A percentile compares a stretch with the other conserved stretches of the same genome.
phyloP scores from a whole-genome alignment of 2,329 filamentous ascomycete genomes.

The Chalaropsis ovoidea region DNA sequence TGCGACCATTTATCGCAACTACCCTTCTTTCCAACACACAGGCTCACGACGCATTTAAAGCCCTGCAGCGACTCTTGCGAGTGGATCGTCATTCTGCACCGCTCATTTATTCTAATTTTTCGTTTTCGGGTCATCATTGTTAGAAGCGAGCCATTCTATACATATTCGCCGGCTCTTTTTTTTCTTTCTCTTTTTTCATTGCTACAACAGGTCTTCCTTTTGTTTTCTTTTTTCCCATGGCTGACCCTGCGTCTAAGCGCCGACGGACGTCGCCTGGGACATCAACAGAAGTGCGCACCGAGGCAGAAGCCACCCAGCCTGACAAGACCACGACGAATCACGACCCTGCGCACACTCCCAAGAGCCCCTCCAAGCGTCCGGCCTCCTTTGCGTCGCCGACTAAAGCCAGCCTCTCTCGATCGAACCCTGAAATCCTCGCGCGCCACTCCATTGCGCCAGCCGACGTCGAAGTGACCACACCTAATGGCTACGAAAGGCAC shows the following conservation, averaged over 20 bases:
- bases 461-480: slow-evolving; percentile 8
- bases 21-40: not conserved
- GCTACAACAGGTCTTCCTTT: not conserved
- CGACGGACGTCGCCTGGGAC: slow-evolving; percentile 51
- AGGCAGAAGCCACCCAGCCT: slow-evolving; percentile 17
- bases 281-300: slow-evolving; percentile 32
- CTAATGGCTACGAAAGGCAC: slow-evolving; percentile 2
- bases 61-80: slow-evolving; percentile 4
- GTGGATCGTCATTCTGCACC: not conserved
- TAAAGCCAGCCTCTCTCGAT: slow-evolving; percentile 51
- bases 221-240: slow-evolving; percentile 31
- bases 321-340: slow-evolving; percentile 27
- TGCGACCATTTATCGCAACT: slow-evolving; percentile 9
- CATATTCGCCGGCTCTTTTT: not conserved
- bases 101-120: not conserved
- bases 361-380: slow-evolving; percentile 33
- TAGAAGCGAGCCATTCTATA: not conserved
- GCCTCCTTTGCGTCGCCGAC: slow-evolving; percentile 57
- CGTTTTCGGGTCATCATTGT: too few relatives aligned
- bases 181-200: not conserved
- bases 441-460: slow-evolving; percentile 30
- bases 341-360: slow-evolving; percentile 33
- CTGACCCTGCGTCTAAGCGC: slow-evolving; percentile 52
- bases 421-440: slow-evolving; percentile 49
- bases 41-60: not conserved